These are phyloP conservation scores for Fusarium pilosicola DNA, from an alignment of 2,329 filamentous ascomycete species.

Conservation along the genomic window DNA sequence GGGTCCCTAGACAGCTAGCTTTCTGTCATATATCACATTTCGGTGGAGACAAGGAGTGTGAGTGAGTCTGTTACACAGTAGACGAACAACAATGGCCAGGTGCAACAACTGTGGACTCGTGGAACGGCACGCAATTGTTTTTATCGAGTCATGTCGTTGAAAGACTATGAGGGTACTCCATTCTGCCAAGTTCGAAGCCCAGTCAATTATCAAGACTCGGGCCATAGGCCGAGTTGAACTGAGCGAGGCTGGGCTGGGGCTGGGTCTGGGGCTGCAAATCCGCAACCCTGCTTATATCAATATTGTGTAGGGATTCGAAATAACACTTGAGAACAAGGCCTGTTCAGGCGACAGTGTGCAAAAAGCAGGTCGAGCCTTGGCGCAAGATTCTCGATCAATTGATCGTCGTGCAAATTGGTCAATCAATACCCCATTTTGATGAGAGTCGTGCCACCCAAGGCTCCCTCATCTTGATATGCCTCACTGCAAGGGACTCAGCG, in stretches of 20 bases:
- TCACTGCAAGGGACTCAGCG: conserved; percentile 21
- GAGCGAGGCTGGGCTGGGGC: not conserved
- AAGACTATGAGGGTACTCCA: not conserved
- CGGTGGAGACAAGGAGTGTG: not conserved
- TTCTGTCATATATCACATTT: conserved; percentile 34
- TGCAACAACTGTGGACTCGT: conserved; percentile 7
- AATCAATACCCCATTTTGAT: not conserved
- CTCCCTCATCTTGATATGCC: not conserved
- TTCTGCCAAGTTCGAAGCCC: not conserved
- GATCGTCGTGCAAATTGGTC: not conserved
- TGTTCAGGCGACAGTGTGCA: not conserved
- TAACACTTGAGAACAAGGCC: not conserved
- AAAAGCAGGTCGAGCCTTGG: not conserved
- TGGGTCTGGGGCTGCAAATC: not conserved
- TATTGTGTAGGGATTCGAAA: conserved; percentile 10
- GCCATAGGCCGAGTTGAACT: not conserved
- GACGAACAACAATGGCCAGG: conserved; percentile 11
- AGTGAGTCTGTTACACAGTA: not conserved
- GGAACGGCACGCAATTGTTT: conserved; percentile 7
- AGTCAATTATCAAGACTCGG: conserved; percentile 1
- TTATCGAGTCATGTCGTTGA: conserved; percentile 11
- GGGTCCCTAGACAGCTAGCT: conserved; percentile 2
- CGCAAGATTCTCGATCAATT: not conserved
- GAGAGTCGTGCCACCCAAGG: not conserved
- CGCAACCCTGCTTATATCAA: conserved; percentile 15